phyloP scores from a whole-genome alignment of 2,329 filamentous ascomycete genomes.

The Monosporascus sp. region DNA sequence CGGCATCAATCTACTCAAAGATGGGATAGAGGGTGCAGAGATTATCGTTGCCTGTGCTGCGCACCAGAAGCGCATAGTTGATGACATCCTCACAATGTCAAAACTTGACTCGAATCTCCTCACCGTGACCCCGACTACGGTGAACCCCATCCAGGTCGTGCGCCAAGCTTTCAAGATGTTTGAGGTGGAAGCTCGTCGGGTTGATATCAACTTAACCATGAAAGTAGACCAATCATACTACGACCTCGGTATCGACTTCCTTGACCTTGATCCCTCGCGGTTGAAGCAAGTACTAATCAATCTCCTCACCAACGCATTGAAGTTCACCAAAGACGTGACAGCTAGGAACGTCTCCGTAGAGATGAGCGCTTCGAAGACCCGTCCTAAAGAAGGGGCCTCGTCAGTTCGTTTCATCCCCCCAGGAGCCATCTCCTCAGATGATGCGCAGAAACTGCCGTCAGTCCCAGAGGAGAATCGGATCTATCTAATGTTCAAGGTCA shows the following conservation, averaged over 20 bases:
- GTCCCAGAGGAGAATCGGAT: constrained; percentile 44
- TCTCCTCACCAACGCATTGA: constrained; percentile 60
- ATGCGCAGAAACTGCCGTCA: constrained; percentile 38
- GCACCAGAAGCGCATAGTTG: constrained; percentile 67
- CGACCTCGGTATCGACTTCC: constrained; percentile 59
- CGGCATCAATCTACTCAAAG: constrained; percentile 68
- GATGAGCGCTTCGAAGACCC: constrained; percentile 40
- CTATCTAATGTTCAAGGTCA: constrained; percentile 64
- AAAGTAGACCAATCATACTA: constrained; percentile 60
- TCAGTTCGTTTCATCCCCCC: constrained; percentile 59
- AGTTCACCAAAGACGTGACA: constrained; percentile 56
- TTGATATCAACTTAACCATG: constrained; percentile 66
- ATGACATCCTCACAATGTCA: constrained; percentile 59
- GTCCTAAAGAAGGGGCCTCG: constrained; percentile 38
- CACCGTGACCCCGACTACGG: constrained; percentile 61
- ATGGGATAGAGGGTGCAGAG: constrained; percentile 72
- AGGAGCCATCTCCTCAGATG: constrained; percentile 33
- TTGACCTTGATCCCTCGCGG: constrained; percentile 66
- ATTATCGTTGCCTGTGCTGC: constrained; percentile 76
- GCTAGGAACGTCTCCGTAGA: constrained; percentile 50
- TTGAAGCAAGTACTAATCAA: constrained; percentile 74
- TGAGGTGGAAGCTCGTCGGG: constrained; percentile 64
- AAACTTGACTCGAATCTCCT: constrained; percentile 66
- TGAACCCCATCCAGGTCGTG: constrained; percentile 61
- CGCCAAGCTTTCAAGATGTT: constrained; percentile 70